Evolutionary conservation across 139 green algal genomes (phyloP).

Genomic region (Ettlia oleoabundans): DNA sequence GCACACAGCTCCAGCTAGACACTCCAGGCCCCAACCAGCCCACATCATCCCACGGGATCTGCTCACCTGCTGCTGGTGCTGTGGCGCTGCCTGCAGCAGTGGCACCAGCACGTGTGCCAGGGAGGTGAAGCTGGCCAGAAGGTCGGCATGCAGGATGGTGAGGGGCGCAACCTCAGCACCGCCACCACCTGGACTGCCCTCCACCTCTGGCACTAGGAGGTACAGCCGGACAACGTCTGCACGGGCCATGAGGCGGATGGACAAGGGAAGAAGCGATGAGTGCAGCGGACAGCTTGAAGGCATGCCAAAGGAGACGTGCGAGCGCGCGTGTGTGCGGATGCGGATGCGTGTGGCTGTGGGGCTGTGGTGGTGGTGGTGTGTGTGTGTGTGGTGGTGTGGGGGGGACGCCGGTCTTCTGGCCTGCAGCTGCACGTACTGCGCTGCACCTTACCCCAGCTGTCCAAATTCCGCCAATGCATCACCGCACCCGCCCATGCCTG

Average conservation of each 20-base stretch:
- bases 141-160: constrained; percentile 30
- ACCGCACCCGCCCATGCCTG: too few species aligned
- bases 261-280: neutral
- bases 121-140: constrained; percentile 17
- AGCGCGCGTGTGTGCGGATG: too few species aligned
- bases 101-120: neutral
- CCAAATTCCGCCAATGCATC: too few species aligned
- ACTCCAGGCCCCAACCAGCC: too few species aligned
- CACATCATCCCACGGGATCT: too few species aligned
- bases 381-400: too few species aligned
- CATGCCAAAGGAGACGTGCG: neutral
- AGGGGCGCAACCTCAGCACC: neutral
- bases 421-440: too few species aligned
- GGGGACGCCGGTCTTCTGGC: too few species aligned
- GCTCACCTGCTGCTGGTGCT: neutral
- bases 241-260: neutral
- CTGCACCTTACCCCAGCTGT: too few species aligned
- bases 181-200: neutral
- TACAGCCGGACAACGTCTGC: constrained; percentile 21
- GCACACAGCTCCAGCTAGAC: constrained; percentile 3
- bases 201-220: neutral
- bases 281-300: neutral
- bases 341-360: too few species aligned
- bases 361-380: too few species aligned
- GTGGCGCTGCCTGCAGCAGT: neutral